Conservation (phyloP, 257 asterid species). For the Solanum pennellii region DNA sequence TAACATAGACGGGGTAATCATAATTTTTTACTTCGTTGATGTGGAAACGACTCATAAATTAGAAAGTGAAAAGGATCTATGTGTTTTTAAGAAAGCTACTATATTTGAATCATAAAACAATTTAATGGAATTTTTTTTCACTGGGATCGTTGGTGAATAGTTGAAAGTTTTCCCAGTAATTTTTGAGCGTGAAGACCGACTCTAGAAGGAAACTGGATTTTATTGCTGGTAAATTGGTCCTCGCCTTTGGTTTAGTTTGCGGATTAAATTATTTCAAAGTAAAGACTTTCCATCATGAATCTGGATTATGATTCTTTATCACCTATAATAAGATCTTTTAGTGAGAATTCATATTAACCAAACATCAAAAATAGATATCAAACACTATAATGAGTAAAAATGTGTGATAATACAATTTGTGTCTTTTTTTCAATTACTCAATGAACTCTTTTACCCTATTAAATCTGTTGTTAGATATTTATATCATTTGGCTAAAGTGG, state of each 20-base stretch:
- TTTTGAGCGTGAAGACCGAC: background rate
- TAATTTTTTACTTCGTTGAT: no score
- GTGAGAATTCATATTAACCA: background rate
- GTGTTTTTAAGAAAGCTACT: background rate
- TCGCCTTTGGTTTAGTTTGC: background rate
- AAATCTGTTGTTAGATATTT: background rate
- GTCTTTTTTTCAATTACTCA: background rate
- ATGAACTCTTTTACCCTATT: background rate
- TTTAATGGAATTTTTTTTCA: background rate
- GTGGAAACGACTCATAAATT: background rate
- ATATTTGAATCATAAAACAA: background rate
- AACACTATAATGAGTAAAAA: accelerated
- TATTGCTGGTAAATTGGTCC: background rate
- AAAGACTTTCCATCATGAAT: background rate
- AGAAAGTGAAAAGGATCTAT: no score
- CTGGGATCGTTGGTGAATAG: background rate
- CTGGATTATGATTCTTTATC: background rate
- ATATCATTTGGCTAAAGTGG: background rate
- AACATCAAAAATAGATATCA: background rate
- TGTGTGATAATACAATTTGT: background rate
- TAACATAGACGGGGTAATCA: background rate
- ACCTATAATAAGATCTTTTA: background rate
- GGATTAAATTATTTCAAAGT: background rate
- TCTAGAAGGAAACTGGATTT: background rate
- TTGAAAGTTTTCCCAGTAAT: background rate